phyloP scores from a whole-genome alignment of 768 basidiomycete species.

The Russula griseocarnosa region DNA sequence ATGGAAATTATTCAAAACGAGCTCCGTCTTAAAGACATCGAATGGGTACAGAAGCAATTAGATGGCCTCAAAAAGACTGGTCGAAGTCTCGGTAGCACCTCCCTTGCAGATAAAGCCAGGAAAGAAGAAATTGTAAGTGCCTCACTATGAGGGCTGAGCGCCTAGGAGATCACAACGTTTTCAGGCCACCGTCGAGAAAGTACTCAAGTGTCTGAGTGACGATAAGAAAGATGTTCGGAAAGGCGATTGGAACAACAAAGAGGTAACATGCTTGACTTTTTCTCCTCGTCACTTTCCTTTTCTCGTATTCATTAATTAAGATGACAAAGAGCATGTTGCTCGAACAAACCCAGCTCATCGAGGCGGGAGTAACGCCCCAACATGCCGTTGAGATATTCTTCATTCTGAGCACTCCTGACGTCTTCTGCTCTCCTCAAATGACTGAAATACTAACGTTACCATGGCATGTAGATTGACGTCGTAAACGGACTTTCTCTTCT shows the following conservation, averaged over 20 bases:
- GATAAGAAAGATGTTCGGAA: slow-evolving; percentile 91
- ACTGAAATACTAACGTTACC: background rate
- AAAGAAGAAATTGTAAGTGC: slow-evolving; percentile 88
- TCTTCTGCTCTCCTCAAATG: background rate
- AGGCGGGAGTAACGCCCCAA: slow-evolving; percentile 90
- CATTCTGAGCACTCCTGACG: slow-evolving; percentile 21
- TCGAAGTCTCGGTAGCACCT: slow-evolving; percentile 65
- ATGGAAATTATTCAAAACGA: slow-evolving; percentile 98
- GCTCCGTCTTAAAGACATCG: slow-evolving; percentile 92
- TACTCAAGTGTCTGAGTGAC: slow-evolving; percentile 69
- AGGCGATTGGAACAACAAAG: slow-evolving; percentile 92
- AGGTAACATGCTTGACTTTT: slow-evolving; percentile 53
- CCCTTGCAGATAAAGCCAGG: slow-evolving; percentile 88
- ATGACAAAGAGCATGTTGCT: slow-evolving; percentile 82
- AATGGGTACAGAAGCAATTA: slow-evolving; percentile 93
- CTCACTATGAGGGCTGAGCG: background rate
- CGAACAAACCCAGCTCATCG: slow-evolving; percentile 93
- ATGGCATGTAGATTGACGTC: slow-evolving; percentile 65
- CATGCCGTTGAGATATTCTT: slow-evolving; percentile 58
- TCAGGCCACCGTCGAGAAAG: slow-evolving; percentile 82
- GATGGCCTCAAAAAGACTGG: slow-evolving; percentile 72
- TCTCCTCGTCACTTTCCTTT: slow-evolving; percentile 1
- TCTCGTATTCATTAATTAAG: slow-evolving; percentile 31
- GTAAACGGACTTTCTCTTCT: slow-evolving; percentile 86
- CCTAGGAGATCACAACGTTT: slow-evolving; percentile 3